Base-by-base conservation (phyloP, 345 rosid species). In the Populus euphratica region DNA sequence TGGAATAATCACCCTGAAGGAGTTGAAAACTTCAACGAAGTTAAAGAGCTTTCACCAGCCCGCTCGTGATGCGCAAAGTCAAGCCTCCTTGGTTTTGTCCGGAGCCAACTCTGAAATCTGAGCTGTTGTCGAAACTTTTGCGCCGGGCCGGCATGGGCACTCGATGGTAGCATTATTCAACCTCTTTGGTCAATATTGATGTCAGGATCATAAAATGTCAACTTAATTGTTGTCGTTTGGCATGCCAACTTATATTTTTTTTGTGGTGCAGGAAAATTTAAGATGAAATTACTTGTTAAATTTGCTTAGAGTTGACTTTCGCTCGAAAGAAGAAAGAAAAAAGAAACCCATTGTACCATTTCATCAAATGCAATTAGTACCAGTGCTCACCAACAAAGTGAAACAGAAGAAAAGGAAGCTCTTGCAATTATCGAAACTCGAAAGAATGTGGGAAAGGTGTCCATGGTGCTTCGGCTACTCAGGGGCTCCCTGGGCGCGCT, bases 401-500 rank as follows among this genome's bases (percentile, higher is more conserved):
- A 33, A 65, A 65, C 18, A 9, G 20, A 12, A 20, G 3, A 65
- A 12, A 44, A 31, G 43, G 23, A 6, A 70, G 41, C 0, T 12
- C 2, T 41, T 33, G 78, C 65, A 75, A 67, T 75, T 6, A 67
- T 56, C 0, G 63, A 56, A 23, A 56, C 63, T 68, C n/a, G 72
- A 50, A n/a, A 67, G 36, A 62, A 67, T 67, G 27, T 75, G 78
- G 14, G 14, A 63, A 66, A 75, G 61, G 52, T 77, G 44, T 14
- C n/a, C 43, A 5, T 8, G 54, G 56, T 47, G 77, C 20, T 18
- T 29, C 10, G 39, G 18, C 21, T 18, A 63, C 39, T 5, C 47
- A 50, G 59, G 68, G 69, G 73, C 44, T 25, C 35, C 41, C 38
- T 6, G 5, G 64, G 56, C 16, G 3, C n/a, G 6, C n/a, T 2